phyloP scores from a whole-genome alignment of 2,329 filamentous ascomycete species.

The Fusarium concolor region DNA sequence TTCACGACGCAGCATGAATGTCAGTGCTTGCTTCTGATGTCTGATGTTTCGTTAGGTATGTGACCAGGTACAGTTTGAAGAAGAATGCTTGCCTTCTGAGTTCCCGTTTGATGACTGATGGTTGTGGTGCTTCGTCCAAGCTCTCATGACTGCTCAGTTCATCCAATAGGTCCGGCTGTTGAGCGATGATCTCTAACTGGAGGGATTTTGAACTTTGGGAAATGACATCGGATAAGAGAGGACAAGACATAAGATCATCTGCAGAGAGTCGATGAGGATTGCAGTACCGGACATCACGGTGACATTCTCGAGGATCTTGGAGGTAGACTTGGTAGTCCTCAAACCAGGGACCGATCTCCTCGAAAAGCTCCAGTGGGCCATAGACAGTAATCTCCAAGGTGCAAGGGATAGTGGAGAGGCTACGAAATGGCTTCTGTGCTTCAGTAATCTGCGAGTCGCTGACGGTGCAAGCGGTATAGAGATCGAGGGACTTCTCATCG shows the following conservation, averaged over 20 bases:
- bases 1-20: slow-evolving; percentile 56
- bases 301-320: slow-evolving; percentile 50
- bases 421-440: rapidly evolving
- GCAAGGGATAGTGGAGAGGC: neutral
- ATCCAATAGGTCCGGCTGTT: slow-evolving; percentile 41
- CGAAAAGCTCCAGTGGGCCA: slow-evolving; percentile 43
- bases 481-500: slow-evolving; percentile 7
- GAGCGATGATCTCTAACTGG: slow-evolving; percentile 8
- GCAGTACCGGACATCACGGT: slow-evolving; percentile 47
- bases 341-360: slow-evolving; percentile 49
- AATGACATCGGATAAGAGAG: slow-evolving; percentile 1
- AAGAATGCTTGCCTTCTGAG: slow-evolving; percentile 39
- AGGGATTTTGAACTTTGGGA: neutral
- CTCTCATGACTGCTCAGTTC: slow-evolving; percentile 42
- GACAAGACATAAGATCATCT: neutral
- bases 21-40: slow-evolving; percentile 58
- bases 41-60: slow-evolving; percentile 38
- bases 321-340: slow-evolving; percentile 49
- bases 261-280: slow-evolving; percentile 53
- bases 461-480: neutral
- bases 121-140: slow-evolving; percentile 48
- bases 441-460: neutral
- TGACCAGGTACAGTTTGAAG: rapidly evolving
- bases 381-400: slow-evolving; percentile 47
- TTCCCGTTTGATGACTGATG: slow-evolving; percentile 37